Conservation (phyloP, 2,329 filamentous ascomycete genomes). For the Uncinocarpus reesii region DNA sequence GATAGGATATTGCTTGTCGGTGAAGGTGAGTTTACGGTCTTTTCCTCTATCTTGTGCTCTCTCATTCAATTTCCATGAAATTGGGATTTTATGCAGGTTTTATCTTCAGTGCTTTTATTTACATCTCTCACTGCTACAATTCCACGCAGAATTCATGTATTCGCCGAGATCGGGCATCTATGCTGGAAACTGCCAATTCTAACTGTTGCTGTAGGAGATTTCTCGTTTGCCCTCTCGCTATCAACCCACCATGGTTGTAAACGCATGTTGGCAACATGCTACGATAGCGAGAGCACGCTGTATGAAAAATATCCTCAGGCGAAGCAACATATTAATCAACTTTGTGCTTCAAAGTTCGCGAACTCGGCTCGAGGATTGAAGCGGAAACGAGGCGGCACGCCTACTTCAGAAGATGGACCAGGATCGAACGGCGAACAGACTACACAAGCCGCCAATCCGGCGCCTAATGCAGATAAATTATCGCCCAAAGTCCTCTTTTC, state of each 20-base stretch:
- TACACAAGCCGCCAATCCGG: not conserved
- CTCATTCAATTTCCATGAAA: not conserved
- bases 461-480: not conserved
- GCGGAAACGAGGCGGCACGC: constrained; percentile 18
- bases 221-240: constrained; percentile 40
- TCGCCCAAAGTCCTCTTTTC: constrained; percentile 32
- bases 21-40: constrained; percentile 30
- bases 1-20: constrained; percentile 38
- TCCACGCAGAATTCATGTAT: too few relatives aligned
- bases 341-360: constrained; percentile 15
- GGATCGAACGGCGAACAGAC: not conserved
- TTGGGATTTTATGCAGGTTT: not conserved
- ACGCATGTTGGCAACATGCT: constrained; percentile 36
- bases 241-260: constrained; percentile 34
- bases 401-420: constrained; percentile 3
- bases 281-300: constrained; percentile 42
- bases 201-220: constrained; percentile 30
- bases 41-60: constrained; percentile 5
- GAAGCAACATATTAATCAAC: constrained; percentile 46
- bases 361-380: constrained; percentile 9
- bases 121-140: too few relatives aligned
- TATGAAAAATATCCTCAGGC: constrained; percentile 65
- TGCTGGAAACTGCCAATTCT: not conserved
- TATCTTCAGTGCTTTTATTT: too few relatives aligned
- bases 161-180: too few relatives aligned